phyloP scores from a whole-genome alignment of 805 yeast species.

The Wickerhamiella azymoides region DNA sequence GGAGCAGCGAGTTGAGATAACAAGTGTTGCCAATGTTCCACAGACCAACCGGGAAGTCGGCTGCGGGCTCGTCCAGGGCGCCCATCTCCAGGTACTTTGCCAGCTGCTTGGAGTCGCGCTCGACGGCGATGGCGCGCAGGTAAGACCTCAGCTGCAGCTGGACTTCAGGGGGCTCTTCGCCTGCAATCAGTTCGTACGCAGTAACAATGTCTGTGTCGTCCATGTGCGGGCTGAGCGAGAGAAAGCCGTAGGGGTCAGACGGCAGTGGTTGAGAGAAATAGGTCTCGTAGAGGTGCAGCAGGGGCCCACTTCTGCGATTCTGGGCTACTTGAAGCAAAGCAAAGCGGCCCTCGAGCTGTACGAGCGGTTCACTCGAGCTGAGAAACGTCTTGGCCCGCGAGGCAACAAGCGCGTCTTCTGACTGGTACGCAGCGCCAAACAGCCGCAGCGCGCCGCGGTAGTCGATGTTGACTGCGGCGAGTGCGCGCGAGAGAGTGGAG shows the following conservation, averaged over 20 bases:
- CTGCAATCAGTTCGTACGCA: constrained; percentile 51
- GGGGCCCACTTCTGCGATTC: constrained; percentile 6
- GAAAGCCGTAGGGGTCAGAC: constrained; percentile 37
- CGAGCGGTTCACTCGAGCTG: not conserved
- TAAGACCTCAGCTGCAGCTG: constrained; percentile 45
- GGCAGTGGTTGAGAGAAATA: constrained; percentile 29
- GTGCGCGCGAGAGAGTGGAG: not conserved
- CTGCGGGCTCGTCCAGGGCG: constrained; percentile 24
- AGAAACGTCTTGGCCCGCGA: not conserved
- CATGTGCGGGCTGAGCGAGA: constrained; percentile 39
- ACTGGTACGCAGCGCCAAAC: constrained; percentile 1
- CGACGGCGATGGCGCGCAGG: constrained; percentile 40
- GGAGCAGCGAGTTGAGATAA: constrained; percentile 78
- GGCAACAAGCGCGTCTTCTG: constrained; percentile 2
- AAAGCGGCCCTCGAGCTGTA: constrained; percentile 5
- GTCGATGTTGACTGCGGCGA: constrained; percentile 1
- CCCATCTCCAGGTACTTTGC: constrained; percentile 48
- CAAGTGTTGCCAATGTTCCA: constrained; percentile 95
- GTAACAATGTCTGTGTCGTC: constrained; percentile 63
- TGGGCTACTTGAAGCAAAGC: constrained; percentile 17
- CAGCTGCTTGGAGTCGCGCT: constrained; percentile 42
- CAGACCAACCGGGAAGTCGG: constrained; percentile 68
- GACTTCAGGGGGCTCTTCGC: constrained; percentile 35
- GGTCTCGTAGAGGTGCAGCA: constrained; percentile 3
- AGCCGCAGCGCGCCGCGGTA: not conserved